phyloP scores from a whole-genome alignment of 1,284 basidiomycete species.

The Pseudozyma pruni region DNA sequence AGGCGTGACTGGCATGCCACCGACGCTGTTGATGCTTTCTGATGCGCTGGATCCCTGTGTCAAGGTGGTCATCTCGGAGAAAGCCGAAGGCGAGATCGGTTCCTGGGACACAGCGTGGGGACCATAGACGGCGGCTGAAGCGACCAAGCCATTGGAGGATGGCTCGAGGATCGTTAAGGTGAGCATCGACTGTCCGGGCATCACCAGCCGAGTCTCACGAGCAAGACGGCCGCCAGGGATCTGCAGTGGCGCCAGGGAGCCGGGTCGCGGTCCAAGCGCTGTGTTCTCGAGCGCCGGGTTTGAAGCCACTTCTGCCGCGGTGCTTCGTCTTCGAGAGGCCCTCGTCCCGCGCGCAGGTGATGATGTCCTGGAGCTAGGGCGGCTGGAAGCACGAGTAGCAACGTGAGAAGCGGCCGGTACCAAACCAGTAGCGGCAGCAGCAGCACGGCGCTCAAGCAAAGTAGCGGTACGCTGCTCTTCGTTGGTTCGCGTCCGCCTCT shows the following conservation, averaged over 20 bases:
- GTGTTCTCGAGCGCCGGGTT: constrained; percentile 2
- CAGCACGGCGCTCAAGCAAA: constrained; percentile 28
- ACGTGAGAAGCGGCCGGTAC: neutral
- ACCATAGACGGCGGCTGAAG: neutral
- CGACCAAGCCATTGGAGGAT: neutral
- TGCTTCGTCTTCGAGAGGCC: constrained; percentile 30
- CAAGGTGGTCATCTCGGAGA: constrained; percentile 44
- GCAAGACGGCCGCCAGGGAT: constrained; percentile 17
- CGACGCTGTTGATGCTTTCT: constrained; percentile 29
- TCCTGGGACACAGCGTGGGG: constrained; percentile 10
- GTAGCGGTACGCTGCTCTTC: constrained; percentile 14
- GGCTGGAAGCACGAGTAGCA: constrained; percentile 11
- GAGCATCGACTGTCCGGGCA: constrained; percentile 3
- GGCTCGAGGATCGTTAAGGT: constrained; percentile 2
- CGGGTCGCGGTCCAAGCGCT: constrained; percentile 18
- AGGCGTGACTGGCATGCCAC: constrained; percentile 34
- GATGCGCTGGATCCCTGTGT: constrained; percentile 41
- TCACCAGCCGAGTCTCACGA: constrained; percentile 5
- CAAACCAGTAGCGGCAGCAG: constrained; percentile 12
- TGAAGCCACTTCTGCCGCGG: constrained; percentile 8
- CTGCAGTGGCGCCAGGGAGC: constrained; percentile 20
- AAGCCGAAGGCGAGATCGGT: constrained; percentile 40
- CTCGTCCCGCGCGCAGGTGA: constrained; percentile 31
- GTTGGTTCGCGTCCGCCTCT: constrained; percentile 1
- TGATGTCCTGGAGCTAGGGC: constrained; percentile 21